phyloP scores from a whole-genome alignment of 108 stramenopile genomes.

The Pelagomonas calceolata region DNA sequence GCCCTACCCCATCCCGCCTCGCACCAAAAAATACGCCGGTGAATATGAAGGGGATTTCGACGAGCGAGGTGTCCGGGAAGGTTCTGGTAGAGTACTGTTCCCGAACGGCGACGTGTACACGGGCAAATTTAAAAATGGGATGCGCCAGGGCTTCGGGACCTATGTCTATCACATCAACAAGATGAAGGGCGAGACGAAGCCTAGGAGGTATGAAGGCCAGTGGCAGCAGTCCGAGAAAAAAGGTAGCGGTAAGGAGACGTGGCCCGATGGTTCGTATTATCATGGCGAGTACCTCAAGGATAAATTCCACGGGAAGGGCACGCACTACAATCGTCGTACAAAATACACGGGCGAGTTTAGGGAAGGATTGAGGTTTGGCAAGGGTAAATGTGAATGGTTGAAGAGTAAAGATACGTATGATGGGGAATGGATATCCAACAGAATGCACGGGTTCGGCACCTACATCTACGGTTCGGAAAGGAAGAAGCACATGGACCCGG shows the following conservation, averaged over 20 bases:
- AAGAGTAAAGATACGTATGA: background rate
- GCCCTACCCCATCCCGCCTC: too few species aligned
- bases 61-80: slow-evolving; percentile 23
- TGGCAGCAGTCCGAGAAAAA: background rate
- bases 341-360: slow-evolving; percentile 6
- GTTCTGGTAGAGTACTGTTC: slow-evolving; percentile 5
- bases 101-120: slow-evolving; percentile 21
- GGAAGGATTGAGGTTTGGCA: slow-evolving; percentile 5
- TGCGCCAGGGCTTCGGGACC: slow-evolving; percentile 17
- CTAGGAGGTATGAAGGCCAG: background rate
- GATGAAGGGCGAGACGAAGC: slow-evolving; percentile 1
- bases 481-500: too few species aligned
- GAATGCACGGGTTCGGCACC: slow-evolving; percentile 5
- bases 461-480: background rate
- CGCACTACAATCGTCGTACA: background rate
- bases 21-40: background rate
- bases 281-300: slow-evolving; percentile 7
- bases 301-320: slow-evolving; percentile 10
- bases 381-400: background rate
- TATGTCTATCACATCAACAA: background rate
- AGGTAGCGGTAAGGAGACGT: slow-evolving; percentile 10
- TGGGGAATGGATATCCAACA: slow-evolving; percentile 1
- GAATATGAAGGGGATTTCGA: slow-evolving; percentile 11
- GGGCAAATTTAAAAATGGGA: slow-evolving; percentile 12
- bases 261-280: slow-evolving; percentile 13